Evolutionary conservation across 1,284 basidiomycete species (phyloP).

Genomic region (Trametes hirsuta): DNA sequence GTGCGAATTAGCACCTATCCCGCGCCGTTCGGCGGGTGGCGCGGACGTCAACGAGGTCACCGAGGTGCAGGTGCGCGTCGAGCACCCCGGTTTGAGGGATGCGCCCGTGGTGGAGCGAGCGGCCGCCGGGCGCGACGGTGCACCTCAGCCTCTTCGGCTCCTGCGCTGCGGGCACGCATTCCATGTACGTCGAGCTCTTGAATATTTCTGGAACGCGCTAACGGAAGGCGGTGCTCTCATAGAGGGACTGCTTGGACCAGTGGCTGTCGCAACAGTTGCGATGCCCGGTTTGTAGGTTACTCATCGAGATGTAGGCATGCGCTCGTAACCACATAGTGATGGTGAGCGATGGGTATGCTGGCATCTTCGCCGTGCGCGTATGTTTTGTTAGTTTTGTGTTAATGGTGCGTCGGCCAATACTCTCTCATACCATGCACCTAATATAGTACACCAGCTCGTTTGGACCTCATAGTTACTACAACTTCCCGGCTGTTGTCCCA

Average conservation of each 20-base stretch:
- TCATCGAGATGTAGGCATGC: conserved; percentile 36
- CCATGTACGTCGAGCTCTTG: conserved; percentile 54
- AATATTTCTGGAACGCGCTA: not conserved
- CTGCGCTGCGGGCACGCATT: conserved; percentile 76
- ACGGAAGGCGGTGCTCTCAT: not conserved
- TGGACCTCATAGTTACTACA: no score
- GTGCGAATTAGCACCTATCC: not conserved
- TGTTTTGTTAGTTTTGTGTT: no score
- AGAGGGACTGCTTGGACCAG: conserved; percentile 77
- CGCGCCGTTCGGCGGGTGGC: conserved; percentile 20
- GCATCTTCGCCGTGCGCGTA: no score
- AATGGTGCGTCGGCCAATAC: no score
- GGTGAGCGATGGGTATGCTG: no score
- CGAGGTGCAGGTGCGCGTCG: conserved; percentile 27
- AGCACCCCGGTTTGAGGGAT: conserved; percentile 24
- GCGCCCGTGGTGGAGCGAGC: conserved; percentile 47
- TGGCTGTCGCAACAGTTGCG: conserved; percentile 71
- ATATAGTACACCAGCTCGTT: no score
- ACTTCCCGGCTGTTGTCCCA: no score
- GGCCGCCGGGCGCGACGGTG: conserved; percentile 57
- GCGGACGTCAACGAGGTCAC: conserved; percentile 25
- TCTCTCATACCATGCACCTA: no score
- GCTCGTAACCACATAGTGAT: not conserved
- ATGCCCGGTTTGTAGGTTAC: conserved; percentile 69
- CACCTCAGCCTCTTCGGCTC: conserved; percentile 68